A percentile compares a stretch with the other conserved stretches of the same genome.
Evolutionary conservation across 306 rosid species (phyloP).

Genomic region (Medicago lupulina): DNA sequence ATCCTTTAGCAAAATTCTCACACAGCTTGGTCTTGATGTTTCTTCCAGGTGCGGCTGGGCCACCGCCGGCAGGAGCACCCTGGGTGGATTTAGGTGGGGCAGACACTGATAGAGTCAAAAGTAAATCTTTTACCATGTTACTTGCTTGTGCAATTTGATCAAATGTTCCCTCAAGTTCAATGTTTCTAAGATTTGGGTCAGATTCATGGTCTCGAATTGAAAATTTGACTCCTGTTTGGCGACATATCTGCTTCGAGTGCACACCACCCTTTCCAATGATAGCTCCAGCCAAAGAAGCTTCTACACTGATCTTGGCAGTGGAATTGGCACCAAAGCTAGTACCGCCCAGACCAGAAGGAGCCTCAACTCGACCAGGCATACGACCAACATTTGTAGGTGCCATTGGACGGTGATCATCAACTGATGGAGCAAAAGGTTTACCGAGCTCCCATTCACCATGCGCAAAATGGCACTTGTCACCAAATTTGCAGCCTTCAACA

Average conservation of each 20-base stretch:
- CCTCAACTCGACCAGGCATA: conserved; percentile 61
- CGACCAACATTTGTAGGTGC: conserved; percentile 57
- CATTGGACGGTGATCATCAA: conserved; percentile 36
- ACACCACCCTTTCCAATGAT: conserved; percentile 98
- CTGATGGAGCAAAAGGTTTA: conserved; percentile 8
- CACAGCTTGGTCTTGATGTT: conserved; percentile 91
- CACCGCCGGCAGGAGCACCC: conserved; percentile 49
- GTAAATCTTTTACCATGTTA: conserved; percentile 80
- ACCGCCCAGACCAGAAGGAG: conserved; percentile 63
- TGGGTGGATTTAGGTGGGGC: conserved; percentile 59
- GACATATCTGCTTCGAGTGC: conserved; percentile 93
- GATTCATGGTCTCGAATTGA: conserved; percentile 88
- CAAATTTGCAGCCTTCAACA: conserved; percentile 27
- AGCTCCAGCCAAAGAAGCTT: conserved; percentile 95
- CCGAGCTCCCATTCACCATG: conserved; percentile 33
- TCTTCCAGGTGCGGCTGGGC: conserved; percentile 57
- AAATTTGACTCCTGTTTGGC: conserved; percentile 95
- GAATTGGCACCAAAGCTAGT: conserved; percentile 84
- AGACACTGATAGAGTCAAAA: conserved; percentile 55
- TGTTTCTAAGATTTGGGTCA: conserved; percentile 80
- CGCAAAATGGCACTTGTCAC: conserved; percentile 34
- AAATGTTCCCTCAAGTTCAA: conserved; percentile 91
- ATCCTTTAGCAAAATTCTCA: conserved; percentile 86
- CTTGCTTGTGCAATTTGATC: conserved; percentile 91
- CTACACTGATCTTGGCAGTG: conserved; percentile 93